A percentile compares a stretch with the other conserved stretches of the same genome.
Evolutionary conservation across 129 eudicot genomes (phyloP).

Genomic region (Erigeron canadensis): DNA sequence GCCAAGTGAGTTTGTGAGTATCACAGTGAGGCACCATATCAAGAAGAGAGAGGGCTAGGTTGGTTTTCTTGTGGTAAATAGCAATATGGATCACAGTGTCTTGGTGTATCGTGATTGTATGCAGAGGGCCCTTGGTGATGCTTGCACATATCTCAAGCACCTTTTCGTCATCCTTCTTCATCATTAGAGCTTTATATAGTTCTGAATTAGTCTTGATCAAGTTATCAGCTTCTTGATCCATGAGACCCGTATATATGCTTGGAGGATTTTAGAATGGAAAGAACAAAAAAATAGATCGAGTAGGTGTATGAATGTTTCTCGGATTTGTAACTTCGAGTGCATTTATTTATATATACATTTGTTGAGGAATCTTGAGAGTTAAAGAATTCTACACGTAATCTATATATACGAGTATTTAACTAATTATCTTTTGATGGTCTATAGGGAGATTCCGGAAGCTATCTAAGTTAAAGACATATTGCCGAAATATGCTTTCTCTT

Average conservation of each 20-base stretch:
- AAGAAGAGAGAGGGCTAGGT: constrained; percentile 23
- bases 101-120: constrained; percentile 13
- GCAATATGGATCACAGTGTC: constrained; percentile 35
- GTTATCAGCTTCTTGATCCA: constrained; percentile 14
- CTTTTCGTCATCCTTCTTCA: constrained; percentile 1
- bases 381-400: too few relatives aligned
- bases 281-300: too few relatives aligned
- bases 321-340: too few relatives aligned
- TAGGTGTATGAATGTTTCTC: too few relatives aligned
- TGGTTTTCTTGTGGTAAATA: constrained; percentile 12
- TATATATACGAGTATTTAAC: too few relatives aligned
- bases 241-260: constrained; percentile 12
- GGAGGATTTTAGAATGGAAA: too few relatives aligned
- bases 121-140: constrained; percentile 32
- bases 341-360: too few relatives aligned
- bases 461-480: too few relatives aligned
- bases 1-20: not conserved
- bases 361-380: too few relatives aligned
- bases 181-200: constrained; percentile 26
- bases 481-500: too few relatives aligned
- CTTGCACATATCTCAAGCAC: constrained; percentile 19
- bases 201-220: constrained; percentile 1
- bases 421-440: too few relatives aligned
- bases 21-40: not conserved
- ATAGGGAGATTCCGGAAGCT: too few relatives aligned